Percentiles rank a stretch among this genome's conserved stretches.
Evolutionary conservation across 768 basidiomycete species (phyloP).

Genomic region (Boletales sp.): DNA sequence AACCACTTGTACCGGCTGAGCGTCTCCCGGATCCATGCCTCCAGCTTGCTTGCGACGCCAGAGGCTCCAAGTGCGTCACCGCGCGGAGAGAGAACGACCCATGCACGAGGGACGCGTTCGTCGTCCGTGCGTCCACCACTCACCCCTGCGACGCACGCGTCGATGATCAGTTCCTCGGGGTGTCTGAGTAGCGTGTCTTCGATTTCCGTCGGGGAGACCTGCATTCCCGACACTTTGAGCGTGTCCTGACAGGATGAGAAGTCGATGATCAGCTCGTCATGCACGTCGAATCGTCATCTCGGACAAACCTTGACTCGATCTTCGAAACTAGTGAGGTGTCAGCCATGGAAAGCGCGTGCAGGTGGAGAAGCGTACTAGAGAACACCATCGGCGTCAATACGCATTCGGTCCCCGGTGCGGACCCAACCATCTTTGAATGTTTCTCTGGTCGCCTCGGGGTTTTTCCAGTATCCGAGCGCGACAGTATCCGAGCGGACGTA

Average conservation of each 20-base stretch:
- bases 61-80: slow-evolving; percentile 49
- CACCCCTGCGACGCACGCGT: slow-evolving; percentile 75
- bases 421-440: slow-evolving; percentile 76
- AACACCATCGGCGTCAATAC: slow-evolving; percentile 54
- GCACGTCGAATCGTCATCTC: not conserved
- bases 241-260: slow-evolving; percentile 49
- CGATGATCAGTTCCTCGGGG: slow-evolving; percentile 56
- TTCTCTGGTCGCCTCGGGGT: slow-evolving; percentile 59
- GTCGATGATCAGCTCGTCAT: not conserved
- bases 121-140: slow-evolving; percentile 67
- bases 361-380: slow-evolving; percentile 52
- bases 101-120: slow-evolving; percentile 74
- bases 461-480: slow-evolving; percentile 69
- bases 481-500: slow-evolving; percentile 55
- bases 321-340: slow-evolving; percentile 47
- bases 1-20: slow-evolving; percentile 78
- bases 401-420: slow-evolving; percentile 68
- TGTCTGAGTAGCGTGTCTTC: slow-evolving; percentile 63
- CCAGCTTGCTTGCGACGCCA: slow-evolving; percentile 43
- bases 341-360: not conserved
- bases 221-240: slow-evolving; percentile 73
- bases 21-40: slow-evolving; percentile 57
- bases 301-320: slow-evolving; percentile 62
- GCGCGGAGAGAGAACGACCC: slow-evolving; percentile 61
- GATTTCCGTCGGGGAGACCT: slow-evolving; percentile 79